A percentile compares a stretch with the other conserved stretches of the same genome.
These are phyloP conservation scores for Neurospora sp. DNA, from an alignment of 2,329 filamentous ascomycete species.

Conservation along the genomic window DNA sequence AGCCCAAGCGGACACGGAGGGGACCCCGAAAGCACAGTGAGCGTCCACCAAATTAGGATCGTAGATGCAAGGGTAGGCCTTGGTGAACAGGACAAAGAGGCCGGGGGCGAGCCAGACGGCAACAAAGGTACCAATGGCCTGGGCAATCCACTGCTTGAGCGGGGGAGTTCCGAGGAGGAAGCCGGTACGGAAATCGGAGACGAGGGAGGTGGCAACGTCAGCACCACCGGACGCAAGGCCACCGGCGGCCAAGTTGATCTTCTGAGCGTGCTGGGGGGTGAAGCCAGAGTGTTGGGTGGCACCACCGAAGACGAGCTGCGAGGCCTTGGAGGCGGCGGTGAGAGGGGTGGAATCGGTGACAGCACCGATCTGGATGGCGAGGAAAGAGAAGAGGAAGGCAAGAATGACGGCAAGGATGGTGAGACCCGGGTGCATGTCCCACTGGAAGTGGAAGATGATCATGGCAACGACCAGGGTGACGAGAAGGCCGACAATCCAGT, in stretches of 20 bases:
- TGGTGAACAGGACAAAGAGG: conserved; percentile 57
- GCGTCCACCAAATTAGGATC: conserved; percentile 29
- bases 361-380: conserved; percentile 50
- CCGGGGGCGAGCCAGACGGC: conserved; percentile 58
- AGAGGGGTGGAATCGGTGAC: conserved; percentile 54
- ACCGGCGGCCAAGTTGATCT: conserved; percentile 56
- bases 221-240: conserved; percentile 46
- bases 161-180: conserved; percentile 58
- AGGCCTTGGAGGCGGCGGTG: conserved; percentile 57
- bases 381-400: conserved; percentile 50
- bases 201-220: conserved; percentile 41
- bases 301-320: conserved; percentile 57
- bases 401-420: conserved; percentile 45
- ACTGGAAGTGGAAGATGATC: conserved; percentile 40
- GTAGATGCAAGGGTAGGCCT: conserved; percentile 59
- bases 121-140: conserved; percentile 50
- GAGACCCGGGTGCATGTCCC: conserved; percentile 46
- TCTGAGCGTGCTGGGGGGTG: conserved; percentile 41
- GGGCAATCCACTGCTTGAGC: conserved; percentile 55
- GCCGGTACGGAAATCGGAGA: conserved; percentile 56
- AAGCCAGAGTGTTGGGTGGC: conserved; percentile 47
- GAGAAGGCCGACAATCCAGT: conserved; percentile 39
- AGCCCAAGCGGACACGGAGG: conserved; percentile 55
- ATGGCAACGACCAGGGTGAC: conserved; percentile 40
- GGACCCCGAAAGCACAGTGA: conserved; percentile 49